phyloP scores from a whole-genome alignment of 2,329 filamentous ascomycete species.

The Exophiala calicioides region DNA sequence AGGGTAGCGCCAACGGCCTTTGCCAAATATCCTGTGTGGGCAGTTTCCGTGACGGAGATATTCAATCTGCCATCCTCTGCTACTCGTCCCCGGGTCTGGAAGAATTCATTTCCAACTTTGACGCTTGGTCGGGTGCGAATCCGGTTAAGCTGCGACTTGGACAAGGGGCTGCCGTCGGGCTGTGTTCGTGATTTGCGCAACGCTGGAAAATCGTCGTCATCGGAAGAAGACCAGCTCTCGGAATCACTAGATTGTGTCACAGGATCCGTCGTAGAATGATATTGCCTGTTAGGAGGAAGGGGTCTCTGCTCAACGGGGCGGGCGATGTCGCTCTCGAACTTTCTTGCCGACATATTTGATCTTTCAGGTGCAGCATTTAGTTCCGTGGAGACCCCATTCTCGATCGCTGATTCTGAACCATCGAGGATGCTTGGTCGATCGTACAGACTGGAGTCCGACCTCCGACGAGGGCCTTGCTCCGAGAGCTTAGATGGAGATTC shows the following conservation, averaged over 20 bases:
- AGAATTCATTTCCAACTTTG: constrained; percentile 26
- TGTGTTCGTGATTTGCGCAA: constrained; percentile 15
- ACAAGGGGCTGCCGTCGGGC: constrained; percentile 16
- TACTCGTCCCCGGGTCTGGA: constrained; percentile 53
- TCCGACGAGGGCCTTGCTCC: too few species aligned
- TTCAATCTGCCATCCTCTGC: constrained; percentile 69
- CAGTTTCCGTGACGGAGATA: constrained; percentile 71
- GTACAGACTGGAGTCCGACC: too few species aligned
- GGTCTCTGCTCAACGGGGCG: constrained; percentile 10
- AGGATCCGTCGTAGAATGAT: constrained; percentile 8
- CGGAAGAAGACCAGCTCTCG: constrained; percentile 16
- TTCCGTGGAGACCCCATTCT: background rate
- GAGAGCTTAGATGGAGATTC: too few species aligned
- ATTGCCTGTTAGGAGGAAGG: constrained; percentile 8
- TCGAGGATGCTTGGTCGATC: constrained; percentile 2
- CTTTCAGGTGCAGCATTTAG: constrained; percentile 7
- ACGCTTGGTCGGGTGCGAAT: constrained; percentile 15
- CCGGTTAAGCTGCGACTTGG: constrained; percentile 27
- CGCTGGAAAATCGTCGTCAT: constrained; percentile 13
- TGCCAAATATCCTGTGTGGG: constrained; percentile 69
- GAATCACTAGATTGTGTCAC: constrained; percentile 16
- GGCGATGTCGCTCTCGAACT: constrained; percentile 22
- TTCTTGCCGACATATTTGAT: constrained; percentile 10
- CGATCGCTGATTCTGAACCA: background rate
- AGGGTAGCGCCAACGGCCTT: constrained; percentile 70